Percentiles rank a stretch among this genome's conserved stretches.
These are phyloP conservation scores for Oenanthe javanica DNA, from an alignment of 140 eudicot species.

Conservation along the genomic window DNA sequence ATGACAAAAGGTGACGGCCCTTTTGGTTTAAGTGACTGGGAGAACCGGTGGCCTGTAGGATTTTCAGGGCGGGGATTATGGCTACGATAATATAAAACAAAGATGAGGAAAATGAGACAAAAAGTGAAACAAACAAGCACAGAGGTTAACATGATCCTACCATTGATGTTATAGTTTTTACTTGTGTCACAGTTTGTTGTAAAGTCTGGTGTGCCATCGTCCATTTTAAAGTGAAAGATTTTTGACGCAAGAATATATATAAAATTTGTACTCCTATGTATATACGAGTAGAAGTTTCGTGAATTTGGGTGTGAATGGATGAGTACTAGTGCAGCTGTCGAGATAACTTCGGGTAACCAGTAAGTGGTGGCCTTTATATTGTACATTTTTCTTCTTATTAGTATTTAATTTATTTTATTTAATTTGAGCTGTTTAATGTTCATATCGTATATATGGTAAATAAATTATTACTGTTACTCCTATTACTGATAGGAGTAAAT, in stretches of 20 bases:
- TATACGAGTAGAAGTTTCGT: too few relatives aligned
- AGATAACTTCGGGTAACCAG: too few relatives aligned
- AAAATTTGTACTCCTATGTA: too few relatives aligned
- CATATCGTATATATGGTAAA: too few relatives aligned
- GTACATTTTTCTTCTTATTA: too few relatives aligned
- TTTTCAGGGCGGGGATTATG: neutral
- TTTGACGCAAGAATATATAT: too few relatives aligned
- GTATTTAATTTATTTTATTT: too few relatives aligned
- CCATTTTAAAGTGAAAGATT: neutral
- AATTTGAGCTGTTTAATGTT: too few relatives aligned
- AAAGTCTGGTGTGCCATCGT: neutral
- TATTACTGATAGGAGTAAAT: too few relatives aligned
- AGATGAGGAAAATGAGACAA: neutral
- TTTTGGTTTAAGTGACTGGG: neutral
- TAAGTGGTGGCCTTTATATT: too few relatives aligned
- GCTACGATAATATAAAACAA: neutral
- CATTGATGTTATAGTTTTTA: neutral
- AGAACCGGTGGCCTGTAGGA: neutral
- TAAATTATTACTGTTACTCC: too few relatives aligned
- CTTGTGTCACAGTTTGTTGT: neutral
- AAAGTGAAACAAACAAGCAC: neutral
- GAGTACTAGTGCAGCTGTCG: neutral
- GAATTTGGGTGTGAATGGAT: neutral
- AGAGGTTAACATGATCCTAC: neutral
- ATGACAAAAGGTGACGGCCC: neutral